phyloP scores from a whole-genome alignment of 129 eudicot genomes.

The Chrysanthemum lavandulifolium region DNA sequence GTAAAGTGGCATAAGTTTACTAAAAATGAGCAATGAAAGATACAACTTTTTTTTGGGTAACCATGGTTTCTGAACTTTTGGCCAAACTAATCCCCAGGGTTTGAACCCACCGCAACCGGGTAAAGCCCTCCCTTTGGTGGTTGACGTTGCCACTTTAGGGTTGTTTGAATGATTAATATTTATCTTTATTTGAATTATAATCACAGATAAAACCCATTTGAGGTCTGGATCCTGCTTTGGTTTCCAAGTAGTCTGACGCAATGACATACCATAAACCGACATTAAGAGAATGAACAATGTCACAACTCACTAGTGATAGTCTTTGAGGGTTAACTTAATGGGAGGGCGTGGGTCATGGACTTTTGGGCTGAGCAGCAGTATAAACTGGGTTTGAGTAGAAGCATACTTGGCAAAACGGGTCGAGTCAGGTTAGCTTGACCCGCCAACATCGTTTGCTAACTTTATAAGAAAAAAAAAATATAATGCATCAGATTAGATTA shows the following conservation, averaged over 20 bases:
- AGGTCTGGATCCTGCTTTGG: too few species aligned
- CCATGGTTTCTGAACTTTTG: background rate
- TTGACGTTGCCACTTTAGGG: too few species aligned
- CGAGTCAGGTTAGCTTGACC: background rate
- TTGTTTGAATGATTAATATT: background rate
- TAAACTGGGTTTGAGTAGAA: background rate
- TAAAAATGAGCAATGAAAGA: background rate
- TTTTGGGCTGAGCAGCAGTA: background rate
- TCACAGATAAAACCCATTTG: too few species aligned
- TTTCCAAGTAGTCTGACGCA: too few species aligned
- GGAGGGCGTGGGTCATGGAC: background rate
- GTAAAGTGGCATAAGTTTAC: background rate
- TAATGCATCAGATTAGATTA: background rate
- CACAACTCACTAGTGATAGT: background rate
- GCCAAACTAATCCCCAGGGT: too few species aligned
- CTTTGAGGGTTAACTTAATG: background rate
- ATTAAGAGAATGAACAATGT: background rate
- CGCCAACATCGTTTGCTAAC: background rate
- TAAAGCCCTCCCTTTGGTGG: too few species aligned
- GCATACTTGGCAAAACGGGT: background rate
- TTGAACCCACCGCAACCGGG: too few species aligned
- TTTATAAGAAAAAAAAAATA: background rate
- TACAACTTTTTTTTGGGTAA: background rate
- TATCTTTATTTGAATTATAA: too few species aligned
- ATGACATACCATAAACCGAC: background rate